phyloP scores from a whole-genome alignment of 257 asterid species.

The Solanum pimpinellifolium region DNA sequence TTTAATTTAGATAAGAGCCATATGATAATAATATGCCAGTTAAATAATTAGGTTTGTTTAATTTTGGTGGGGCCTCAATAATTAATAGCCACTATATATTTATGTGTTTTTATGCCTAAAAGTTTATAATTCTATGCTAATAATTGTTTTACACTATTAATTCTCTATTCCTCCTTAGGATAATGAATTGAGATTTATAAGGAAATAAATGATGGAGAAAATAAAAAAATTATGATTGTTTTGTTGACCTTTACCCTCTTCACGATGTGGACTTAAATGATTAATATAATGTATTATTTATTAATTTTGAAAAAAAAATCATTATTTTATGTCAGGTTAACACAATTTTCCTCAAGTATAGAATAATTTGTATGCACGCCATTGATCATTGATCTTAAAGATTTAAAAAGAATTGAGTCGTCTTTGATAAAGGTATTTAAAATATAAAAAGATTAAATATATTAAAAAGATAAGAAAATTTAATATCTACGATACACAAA shows the following conservation, averaged over 20 bases:
- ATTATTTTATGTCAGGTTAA: background rate
- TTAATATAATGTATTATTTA: background rate
- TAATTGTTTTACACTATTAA: background rate
- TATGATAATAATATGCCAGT: background rate
- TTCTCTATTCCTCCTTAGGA: background rate
- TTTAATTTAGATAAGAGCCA: background rate
- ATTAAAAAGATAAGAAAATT: background rate
- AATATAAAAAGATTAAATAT: background rate
- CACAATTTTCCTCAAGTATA: no score
- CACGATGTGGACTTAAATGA: background rate
- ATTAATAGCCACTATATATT: background rate
- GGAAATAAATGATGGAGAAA: background rate
- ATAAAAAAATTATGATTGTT: background rate
- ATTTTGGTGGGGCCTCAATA: background rate
- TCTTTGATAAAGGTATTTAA: background rate
- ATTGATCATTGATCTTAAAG: background rate
- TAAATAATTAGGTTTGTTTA: background rate
- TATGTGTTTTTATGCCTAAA: background rate
- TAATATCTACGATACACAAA: background rate
- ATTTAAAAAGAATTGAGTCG: background rate
- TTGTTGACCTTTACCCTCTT: background rate
- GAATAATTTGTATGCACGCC: background rate
- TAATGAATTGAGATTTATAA: background rate
- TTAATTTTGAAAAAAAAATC: background rate
- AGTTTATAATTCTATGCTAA: background rate